phyloP scores from a whole-genome alignment of 345 rosid genomes.

The Syzygium aqueum region DNA sequence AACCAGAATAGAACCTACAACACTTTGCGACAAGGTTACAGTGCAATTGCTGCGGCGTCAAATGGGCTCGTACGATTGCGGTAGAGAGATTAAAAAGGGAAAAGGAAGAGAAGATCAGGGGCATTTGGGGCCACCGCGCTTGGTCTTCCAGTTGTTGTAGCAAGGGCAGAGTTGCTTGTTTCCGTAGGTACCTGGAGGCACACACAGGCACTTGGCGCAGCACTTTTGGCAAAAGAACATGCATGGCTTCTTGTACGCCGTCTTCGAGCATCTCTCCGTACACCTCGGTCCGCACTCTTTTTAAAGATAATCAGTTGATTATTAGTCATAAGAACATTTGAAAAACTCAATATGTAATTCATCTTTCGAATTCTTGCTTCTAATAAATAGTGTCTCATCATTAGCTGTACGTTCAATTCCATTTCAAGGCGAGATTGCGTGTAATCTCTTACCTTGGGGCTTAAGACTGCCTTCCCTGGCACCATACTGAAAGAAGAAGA shows the following conservation, averaged over 20 bases:
- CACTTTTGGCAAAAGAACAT: conserved; percentile 60
- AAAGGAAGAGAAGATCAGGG: conserved; percentile 22
- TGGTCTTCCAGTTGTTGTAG: conserved; percentile 50
- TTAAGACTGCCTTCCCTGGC: conserved; percentile 42
- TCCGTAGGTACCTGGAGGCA: conserved; percentile 54
- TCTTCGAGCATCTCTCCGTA: conserved; percentile 37
- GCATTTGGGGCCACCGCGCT: conserved; percentile 52
- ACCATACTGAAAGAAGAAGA: conserved; percentile 23
- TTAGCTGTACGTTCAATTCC: background rate
- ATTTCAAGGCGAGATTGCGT: background rate
- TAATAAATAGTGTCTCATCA: background rate
- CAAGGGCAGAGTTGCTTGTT: conserved; percentile 53
- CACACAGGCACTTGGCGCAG: conserved; percentile 59
- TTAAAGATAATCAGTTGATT: background rate
- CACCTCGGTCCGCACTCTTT: conserved; percentile 36
- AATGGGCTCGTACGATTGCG: background rate
- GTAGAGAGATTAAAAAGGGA: background rate
- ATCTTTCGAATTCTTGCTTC: background rate
- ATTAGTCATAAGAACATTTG: background rate
- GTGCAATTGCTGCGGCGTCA: background rate
- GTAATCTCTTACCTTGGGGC: conserved; percentile 31
- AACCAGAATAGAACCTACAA: background rate
- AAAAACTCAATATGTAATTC: background rate
- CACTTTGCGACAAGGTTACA: background rate
- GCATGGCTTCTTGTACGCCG: conserved; percentile 46